These are phyloP conservation scores for Rhodotorula sp. DNA, from an alignment of 1,284 basidiomycete genomes.

Conservation along the genomic window DNA sequence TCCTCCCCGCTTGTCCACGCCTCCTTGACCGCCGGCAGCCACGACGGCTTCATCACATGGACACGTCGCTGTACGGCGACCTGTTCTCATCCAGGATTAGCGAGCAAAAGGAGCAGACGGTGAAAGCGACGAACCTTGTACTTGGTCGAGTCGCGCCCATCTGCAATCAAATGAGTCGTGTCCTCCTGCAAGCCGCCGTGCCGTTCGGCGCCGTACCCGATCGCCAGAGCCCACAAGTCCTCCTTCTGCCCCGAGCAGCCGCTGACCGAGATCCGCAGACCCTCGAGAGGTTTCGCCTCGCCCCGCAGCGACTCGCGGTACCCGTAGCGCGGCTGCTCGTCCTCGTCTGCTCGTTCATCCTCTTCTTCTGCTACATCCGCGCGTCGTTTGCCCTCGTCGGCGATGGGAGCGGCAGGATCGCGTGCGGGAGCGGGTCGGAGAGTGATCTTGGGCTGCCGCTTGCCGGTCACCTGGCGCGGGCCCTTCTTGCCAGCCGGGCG, in stretches of 20 bases:
- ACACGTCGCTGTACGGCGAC: constrained; percentile 71
- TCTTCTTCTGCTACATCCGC: constrained; percentile 46
- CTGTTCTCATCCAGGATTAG: constrained; percentile 47
- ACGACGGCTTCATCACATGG: constrained; percentile 67
- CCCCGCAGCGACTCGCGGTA: constrained; percentile 25
- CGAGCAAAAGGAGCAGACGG: not conserved
- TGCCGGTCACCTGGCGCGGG: constrained; percentile 27
- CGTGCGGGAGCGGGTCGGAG: constrained; percentile 17
- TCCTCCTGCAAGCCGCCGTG: constrained; percentile 68
- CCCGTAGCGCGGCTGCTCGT: constrained; percentile 43
- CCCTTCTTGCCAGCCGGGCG: constrained; percentile 29
- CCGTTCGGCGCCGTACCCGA: constrained; percentile 68
- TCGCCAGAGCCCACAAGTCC: constrained; percentile 63
- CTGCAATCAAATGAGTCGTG: constrained; percentile 74
- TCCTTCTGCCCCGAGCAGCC: constrained; percentile 18
- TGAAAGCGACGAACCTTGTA: constrained; percentile 58
- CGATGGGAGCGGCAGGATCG: not conserved
- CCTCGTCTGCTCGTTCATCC: constrained; percentile 37
- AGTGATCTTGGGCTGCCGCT: constrained; percentile 19
- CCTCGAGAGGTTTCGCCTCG: constrained; percentile 60
- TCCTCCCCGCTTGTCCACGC: constrained; percentile 74
- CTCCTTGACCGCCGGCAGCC: constrained; percentile 65
- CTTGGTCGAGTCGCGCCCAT: constrained; percentile 68
- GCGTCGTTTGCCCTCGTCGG: constrained; percentile 51
- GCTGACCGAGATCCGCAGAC: constrained; percentile 59